These are phyloP conservation scores for Musa schizocarpa DNA, from an alignment of 176 grass and related monocot genomes.

Conservation along the genomic window DNA sequence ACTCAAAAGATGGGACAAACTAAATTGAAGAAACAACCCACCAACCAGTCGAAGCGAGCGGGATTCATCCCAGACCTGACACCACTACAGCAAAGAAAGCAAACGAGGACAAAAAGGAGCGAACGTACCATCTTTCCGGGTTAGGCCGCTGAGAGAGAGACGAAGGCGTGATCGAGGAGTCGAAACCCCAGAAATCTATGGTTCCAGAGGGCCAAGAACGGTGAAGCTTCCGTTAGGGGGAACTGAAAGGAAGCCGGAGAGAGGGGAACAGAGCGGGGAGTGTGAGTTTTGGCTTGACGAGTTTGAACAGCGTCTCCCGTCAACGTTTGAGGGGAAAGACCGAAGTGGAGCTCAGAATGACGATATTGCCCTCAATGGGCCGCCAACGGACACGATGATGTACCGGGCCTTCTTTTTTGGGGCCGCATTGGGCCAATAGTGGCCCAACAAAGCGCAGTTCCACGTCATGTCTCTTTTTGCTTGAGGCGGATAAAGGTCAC, in stretches of 20 bases:
- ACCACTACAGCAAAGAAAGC: not conserved
- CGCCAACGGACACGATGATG: too few relatives aligned
- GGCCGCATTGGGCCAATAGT: too few relatives aligned
- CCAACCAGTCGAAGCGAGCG: not conserved
- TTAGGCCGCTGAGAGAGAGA: not conserved
- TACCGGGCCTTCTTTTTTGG: too few relatives aligned
- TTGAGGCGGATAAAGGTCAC: too few relatives aligned
- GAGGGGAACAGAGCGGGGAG: not conserved
- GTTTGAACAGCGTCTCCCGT: not conserved
- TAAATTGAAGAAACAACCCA: not conserved
- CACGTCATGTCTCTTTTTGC: too few relatives aligned
- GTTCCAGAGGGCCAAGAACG: not conserved
- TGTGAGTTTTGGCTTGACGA: not conserved
- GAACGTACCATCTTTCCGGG: constrained; percentile 30
- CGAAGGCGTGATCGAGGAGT: not conserved
- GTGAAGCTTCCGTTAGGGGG: not conserved
- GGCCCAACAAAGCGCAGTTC: too few relatives aligned
- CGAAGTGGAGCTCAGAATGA: not conserved
- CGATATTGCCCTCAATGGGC: not conserved
- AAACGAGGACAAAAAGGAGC: not conserved
- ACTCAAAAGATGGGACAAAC: not conserved
- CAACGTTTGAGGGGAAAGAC: not conserved
- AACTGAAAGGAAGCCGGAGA: not conserved
- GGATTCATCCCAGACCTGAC: constrained; percentile 6
- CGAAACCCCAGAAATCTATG: not conserved